These are phyloP conservation scores for Stygiomarasmius scandens DNA, from an alignment of 1,284 basidiomycete species.

Conservation along the genomic window DNA sequence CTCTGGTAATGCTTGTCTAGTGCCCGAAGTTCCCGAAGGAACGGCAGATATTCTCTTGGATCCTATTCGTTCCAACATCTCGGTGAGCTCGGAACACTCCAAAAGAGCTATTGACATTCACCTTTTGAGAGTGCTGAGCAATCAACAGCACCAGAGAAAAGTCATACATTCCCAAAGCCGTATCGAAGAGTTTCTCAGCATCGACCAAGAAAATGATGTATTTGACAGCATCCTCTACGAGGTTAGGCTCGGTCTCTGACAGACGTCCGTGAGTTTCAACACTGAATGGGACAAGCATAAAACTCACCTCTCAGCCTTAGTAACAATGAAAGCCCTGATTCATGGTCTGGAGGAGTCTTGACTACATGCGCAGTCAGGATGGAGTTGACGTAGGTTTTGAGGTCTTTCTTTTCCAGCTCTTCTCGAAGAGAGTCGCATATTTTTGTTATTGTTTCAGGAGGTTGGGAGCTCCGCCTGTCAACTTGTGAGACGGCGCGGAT, in stretches of 20 bases:
- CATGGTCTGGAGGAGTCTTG: slow-evolving; percentile 90
- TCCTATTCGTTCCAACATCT: slow-evolving; percentile 65
- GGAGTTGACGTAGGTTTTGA: slow-evolving; percentile 85
- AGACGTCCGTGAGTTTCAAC: slow-evolving; percentile 45
- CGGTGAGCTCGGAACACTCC: not conserved
- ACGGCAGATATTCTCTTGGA: slow-evolving; percentile 96
- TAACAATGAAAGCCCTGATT: slow-evolving; percentile 81
- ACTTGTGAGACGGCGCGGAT: slow-evolving; percentile 63
- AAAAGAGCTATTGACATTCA: slow-evolving; percentile 30
- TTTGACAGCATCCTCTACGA: slow-evolving; percentile 95
- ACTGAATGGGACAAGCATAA: not conserved
- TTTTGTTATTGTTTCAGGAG: slow-evolving; percentile 61
- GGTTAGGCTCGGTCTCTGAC: slow-evolving; percentile 68
- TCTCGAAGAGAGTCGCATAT: slow-evolving; percentile 82
- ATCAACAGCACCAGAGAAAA: slow-evolving; percentile 95
- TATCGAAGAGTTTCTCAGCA: slow-evolving; percentile 89
- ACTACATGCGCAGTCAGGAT: slow-evolving; percentile 93
- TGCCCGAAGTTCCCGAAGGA: slow-evolving; percentile 86
- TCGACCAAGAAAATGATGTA: slow-evolving; percentile 99
- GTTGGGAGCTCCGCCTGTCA: slow-evolving; percentile 58
- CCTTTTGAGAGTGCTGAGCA: slow-evolving; percentile 96
- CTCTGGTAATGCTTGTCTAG: slow-evolving; percentile 84
- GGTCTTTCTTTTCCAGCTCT: slow-evolving; percentile 73
- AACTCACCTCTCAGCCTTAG: slow-evolving; percentile 73
- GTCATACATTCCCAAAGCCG: slow-evolving; percentile 98